Base-by-base conservation (phyloP, 306 rosid genomes). In the Cicer yamashitae region DNA sequence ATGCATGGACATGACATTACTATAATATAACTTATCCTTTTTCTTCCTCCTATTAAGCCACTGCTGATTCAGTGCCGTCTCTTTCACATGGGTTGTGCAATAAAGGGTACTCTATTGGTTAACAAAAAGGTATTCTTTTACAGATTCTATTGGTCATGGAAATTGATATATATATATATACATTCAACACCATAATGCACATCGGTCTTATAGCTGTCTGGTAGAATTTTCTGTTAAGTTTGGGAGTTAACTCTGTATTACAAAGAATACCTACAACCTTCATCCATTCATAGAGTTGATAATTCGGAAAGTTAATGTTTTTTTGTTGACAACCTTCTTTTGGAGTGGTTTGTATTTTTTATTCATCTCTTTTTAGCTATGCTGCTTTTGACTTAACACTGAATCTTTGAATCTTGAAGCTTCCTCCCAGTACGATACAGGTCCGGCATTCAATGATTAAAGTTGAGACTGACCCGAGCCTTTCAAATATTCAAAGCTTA, bases 11-110 rank as follows among this genome's bases (percentile, higher is more conserved):
- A 47, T 65, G 41, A 61, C 72, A 47, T 65, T 79, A 37, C 10
- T 80, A 77, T 82, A 63, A 79, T 59, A 67, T 73, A 47, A 34
- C 75, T 71, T 65, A 48, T 56, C 10, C 17, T 45, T 76, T 54
- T 54, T 54, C 37, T 59, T 76, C 67, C 53, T 48, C 43, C 53
- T 40, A 59, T 66, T 46, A 62, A 93, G 96, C 93, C 98, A 51
- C 60, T 93, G 91, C 76, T 93, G 67, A 89, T 93, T 59, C 98
- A 91, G 77, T 80, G 82, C 71, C 93, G 97, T 59, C 86, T 93
- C 73, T 91, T 84, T 76, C 62, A 89, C 87, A 69, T 68, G 46
- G 98, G 98, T 61, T 3, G 12, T 43, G 92, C 98, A 50, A 76
- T 89, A 6, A 93, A 93, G 81, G 98, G 98, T 54, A 89, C 93